These are phyloP conservation scores for Boechera stricta DNA, from an alignment of 345 rosid species.

Conservation along the genomic window DNA sequence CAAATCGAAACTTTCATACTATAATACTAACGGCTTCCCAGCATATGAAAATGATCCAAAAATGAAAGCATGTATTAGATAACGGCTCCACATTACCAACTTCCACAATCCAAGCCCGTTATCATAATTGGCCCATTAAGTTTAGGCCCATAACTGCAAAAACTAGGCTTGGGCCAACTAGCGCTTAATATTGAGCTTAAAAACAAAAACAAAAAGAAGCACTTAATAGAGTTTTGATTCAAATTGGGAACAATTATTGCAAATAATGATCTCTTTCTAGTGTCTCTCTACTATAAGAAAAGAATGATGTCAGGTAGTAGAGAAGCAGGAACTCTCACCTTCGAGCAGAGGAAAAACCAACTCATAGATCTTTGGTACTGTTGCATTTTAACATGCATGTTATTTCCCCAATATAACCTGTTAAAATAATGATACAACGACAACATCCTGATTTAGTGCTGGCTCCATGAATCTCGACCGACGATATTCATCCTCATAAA, in stretches of 20 bases:
- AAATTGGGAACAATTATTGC: neutral
- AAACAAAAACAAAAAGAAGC: neutral
- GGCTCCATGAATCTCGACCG: constrained; percentile 39
- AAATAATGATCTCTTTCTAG: too few species aligned
- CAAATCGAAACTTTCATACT: constrained; percentile 1
- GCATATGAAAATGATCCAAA: neutral
- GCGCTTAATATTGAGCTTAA: neutral
- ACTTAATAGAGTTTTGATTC: neutral
- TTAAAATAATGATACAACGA: neutral
- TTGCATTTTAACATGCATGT: constrained; percentile 24
- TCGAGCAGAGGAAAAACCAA: constrained; percentile 35
- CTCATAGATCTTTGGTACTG: constrained; percentile 26
- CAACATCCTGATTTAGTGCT: constrained; percentile 19
- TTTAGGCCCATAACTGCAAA: neutral
- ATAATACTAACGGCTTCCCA: neutral
- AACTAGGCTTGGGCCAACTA: neutral
- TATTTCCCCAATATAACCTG: neutral
- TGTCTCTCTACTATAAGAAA: neutral
- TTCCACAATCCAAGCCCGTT: neutral
- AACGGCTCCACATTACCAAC: neutral
- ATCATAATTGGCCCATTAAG: neutral
- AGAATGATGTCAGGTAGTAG: neutral
- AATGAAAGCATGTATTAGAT: neutral
- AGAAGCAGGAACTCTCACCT: constrained; percentile 8
- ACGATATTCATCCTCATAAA: constrained; percentile 25